A percentile compares a stretch with the other conserved stretches of the same genome.
phyloP scores from a whole-genome alignment of 148 eudicot species.

The Polygonum maritimum region DNA sequence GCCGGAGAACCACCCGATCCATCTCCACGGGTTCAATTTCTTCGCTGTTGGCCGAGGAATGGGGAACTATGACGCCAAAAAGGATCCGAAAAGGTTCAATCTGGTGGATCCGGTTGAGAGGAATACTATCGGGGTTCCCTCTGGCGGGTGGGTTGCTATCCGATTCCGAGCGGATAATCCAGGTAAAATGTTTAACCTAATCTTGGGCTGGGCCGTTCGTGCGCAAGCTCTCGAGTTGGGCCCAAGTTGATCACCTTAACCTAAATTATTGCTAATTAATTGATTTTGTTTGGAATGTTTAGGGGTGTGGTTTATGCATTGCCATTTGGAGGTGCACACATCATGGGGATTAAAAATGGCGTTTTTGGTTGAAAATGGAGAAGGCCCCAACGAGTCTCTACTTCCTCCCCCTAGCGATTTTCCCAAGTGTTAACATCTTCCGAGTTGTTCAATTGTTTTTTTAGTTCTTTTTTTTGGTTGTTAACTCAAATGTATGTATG shows the following conservation, averaged over 20 bases:
- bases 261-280: background rate
- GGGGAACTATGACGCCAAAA: slow-evolving; percentile 36
- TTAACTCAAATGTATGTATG: background rate
- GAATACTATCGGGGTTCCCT: slow-evolving; percentile 39
- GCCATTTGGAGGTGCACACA: slow-evolving; percentile 13
- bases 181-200: slow-evolving; percentile 20
- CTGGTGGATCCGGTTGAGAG: slow-evolving; percentile 62
- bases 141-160: slow-evolving; percentile 51
- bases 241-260: background rate
- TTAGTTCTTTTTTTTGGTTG: background rate
- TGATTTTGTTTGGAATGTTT: background rate
- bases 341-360: slow-evolving; percentile 16
- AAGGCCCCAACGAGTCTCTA: slow-evolving; percentile 5
- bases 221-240: background rate
- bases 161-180: slow-evolving; percentile 59
- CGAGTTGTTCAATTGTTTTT: background rate
- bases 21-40: slow-evolving; percentile 52
- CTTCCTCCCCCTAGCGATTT: slow-evolving; percentile 12
- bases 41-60: slow-evolving; percentile 38
- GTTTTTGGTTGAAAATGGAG: slow-evolving; percentile 12
- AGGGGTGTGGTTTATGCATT: slow-evolving; percentile 16
- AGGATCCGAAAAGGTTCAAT: slow-evolving; percentile 38
- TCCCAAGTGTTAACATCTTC: slow-evolving; percentile 7
- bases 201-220: background rate
- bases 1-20: slow-evolving; percentile 53